phyloP scores from a whole-genome alignment of 2,329 filamentous ascomycete genomes.

The Paradendryphiella salina region DNA sequence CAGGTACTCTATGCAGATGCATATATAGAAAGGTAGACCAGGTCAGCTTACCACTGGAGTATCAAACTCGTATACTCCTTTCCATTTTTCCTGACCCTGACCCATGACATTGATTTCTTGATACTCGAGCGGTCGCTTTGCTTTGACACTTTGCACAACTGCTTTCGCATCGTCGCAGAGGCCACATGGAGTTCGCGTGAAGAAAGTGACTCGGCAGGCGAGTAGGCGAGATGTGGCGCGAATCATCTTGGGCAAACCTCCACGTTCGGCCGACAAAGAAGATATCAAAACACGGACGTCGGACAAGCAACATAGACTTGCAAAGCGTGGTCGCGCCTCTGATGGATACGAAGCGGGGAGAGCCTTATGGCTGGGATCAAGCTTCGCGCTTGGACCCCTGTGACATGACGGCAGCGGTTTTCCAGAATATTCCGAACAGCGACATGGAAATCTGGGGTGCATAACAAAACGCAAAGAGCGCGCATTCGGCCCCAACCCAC shows the following conservation, averaged over 20 bases:
- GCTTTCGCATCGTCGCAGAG: conserved; percentile 70
- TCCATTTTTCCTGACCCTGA: conserved; percentile 66
- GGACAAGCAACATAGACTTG: not conserved
- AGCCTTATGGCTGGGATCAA: not conserved
- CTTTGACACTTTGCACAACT: conserved; percentile 69
- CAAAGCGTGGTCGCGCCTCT: not conserved
- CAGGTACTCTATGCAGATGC: conserved; percentile 24
- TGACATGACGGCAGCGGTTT: conserved; percentile 33
- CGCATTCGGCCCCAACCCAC: conserved; percentile 11
- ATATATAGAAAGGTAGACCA: not conserved
- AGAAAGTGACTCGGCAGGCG: conserved; percentile 67
- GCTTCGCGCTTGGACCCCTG: conserved; percentile 24
- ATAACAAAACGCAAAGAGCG: conserved; percentile 8
- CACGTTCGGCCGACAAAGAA: not conserved
- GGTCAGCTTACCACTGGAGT: conserved; percentile 68
- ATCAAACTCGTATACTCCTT: conserved; percentile 76
- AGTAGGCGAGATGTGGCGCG: conserved; percentile 42
- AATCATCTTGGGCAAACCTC: conserved; percentile 30
- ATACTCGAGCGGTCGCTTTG: conserved; percentile 68
- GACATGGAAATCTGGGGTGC: conserved; percentile 19
- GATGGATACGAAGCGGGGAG: conserved; percentile 5
- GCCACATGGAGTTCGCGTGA: conserved; percentile 71
- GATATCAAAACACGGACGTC: not conserved
- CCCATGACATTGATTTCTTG: conserved; percentile 71
- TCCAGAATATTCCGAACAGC: conserved; percentile 45